Percentiles rank a stretch among this genome's conserved stretches.
phyloP scores from a whole-genome alignment of 257 asterid genomes.

The Fraxinus cuspidata region DNA sequence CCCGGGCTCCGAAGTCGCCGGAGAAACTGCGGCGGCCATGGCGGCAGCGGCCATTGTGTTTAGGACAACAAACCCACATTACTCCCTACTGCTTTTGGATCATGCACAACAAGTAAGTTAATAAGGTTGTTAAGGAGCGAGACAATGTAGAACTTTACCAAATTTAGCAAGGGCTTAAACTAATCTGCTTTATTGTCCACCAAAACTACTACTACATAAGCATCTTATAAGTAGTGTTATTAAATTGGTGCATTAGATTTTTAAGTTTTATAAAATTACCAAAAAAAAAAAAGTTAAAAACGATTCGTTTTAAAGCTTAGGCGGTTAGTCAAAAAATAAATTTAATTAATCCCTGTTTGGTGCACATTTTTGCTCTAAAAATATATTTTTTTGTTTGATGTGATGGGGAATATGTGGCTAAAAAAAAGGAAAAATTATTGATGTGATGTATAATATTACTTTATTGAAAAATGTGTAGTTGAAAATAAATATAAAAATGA shows the following conservation, averaged over 20 bases:
- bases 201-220: background rate
- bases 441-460: too few relatives aligned
- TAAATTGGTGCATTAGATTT: background rate
- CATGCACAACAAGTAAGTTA: constrained; percentile 65
- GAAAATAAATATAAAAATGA: too few relatives aligned
- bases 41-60: constrained; percentile 81
- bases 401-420: too few relatives aligned
- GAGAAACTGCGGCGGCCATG: constrained; percentile 84
- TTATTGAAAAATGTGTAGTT: too few relatives aligned
- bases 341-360: too few relatives aligned
- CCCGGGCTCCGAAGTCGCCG: constrained; percentile 79
- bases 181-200: background rate
- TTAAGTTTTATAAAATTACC: too few relatives aligned
- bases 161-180: background rate
- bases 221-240: background rate
- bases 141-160: background rate
- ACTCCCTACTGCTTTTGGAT: constrained; percentile 59
- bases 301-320: too few relatives aligned
- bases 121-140: background rate
- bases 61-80: constrained; percentile 49
- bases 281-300: too few relatives aligned
- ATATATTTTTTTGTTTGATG: too few relatives aligned
- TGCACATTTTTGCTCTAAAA: too few relatives aligned
- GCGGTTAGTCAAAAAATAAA: too few relatives aligned
- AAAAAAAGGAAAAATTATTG: too few relatives aligned